Evolutionary conservation across 176 grass and related monocot genomes (phyloP), one percentile per base, ranked within the genome.

Genomic region (Juncus effusus): DNA sequence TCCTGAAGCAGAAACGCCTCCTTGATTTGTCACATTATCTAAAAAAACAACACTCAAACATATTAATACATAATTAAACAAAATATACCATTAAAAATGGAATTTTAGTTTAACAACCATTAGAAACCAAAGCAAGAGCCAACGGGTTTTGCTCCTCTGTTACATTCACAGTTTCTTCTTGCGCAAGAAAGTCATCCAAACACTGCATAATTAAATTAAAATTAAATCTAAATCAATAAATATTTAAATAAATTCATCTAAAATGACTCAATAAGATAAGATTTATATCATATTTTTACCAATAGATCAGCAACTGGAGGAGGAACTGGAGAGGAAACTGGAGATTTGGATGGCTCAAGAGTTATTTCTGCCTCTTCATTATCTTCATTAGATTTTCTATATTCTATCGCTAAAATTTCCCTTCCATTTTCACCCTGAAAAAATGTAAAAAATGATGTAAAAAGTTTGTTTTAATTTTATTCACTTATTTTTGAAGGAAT

Each of bases 111-210:
- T 64, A 6, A 64, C 6, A 54, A 72, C 68, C 68, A 45, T 59
- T 42, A 59, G 68, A 72, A 72, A 72, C 57, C 68, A 72, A 72
- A 42, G 68, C 54, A 72, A 59, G 38, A 19, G 68, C 53, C 54
- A 72, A 72, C 37, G 68, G 38, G 52, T 72, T 72, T 59, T 28
- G 56, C 54, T 72, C 68, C 7, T 72, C 68, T 59, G 42, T 55
- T 35, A 40, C 5, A 41, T 59, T 4, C 36, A 15, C 9, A 47
- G 50, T 59, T 72, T 53, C 54, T 41, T 72, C 52, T 57, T 59
- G 68, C 1, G 9, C 10, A 40, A 11, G 5, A 9, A 6, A 5
- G 8, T 45, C 40, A 11, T 72, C 68, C 36, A 72, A 72, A 59
- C 53, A 72, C 54, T 72, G 68, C 41, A 57, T 4, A n/a, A 15